Base-by-base conservation (phyloP, 805 yeast species). In the Zygoascus biomembranicola region DNA sequence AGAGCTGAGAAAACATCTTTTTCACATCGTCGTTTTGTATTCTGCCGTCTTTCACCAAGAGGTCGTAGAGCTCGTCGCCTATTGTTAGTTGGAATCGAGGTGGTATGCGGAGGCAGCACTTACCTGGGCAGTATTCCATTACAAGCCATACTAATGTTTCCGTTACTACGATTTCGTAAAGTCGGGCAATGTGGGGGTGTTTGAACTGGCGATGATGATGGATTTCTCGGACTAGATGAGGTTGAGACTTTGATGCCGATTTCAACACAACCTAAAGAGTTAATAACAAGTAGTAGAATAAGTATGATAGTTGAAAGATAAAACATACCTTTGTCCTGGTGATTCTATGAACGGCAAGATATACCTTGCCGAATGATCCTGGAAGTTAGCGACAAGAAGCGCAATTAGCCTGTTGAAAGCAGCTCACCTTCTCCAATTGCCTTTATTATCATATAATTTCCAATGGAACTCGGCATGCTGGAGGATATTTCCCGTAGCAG, bases 161-260 rank as follows among this genome's bases (percentile, higher is more conserved):
- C 0, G 95, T 83, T 46, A 87, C 81, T 37, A 90, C 81, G 35
- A 90, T 84, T 66, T 92, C 99, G 66, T 88, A 92, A 11, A 92
- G 74, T 55, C 82, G 79, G 3, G 95, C 87, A 49, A 92, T 87
- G 63, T 89, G 81, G 5, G 89, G 88, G 66, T 90, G 96, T 39
- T 77, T 77, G 59, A 94, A 81, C 63, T 88, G 94, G 50, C 88
- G 76, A 61, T 90, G 90, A 66, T 89, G 94, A 64, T 86, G 89
- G 32, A 88, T 88, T 62, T 92, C 99, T 52, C 97, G 73, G 41
- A 90, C 95, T 20, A 92, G 77, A 63, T 90, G 89, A 32, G 95
- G 90, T 64, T 88, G 95, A 47, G 78, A 79, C 55, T 83, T 81
- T 8, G 95, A 92, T 43, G 73, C 59, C 47, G 89, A 85, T 63